Base-by-base conservation (phyloP, 1,284 basidiomycete genomes). In the Chondrostereum purpureum region DNA sequence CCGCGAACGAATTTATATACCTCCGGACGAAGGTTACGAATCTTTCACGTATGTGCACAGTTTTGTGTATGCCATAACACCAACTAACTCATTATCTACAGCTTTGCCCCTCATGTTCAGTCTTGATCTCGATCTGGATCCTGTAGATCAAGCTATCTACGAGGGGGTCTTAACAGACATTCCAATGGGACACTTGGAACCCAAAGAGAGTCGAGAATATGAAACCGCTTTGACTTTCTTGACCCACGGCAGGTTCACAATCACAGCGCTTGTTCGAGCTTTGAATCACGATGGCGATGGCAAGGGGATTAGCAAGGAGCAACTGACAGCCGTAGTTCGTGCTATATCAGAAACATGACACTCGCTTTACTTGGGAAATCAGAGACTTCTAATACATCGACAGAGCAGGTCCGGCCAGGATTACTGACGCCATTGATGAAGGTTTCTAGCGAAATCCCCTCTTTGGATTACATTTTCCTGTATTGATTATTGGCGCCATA, bases 171-270 rank as follows among this genome's bases (percentile, higher is more conserved):
- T 78, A 12, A 66, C 68, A 3, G 73, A 80, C 33, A 68, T 87
- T 24, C 69, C 81, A 2, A 54, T 89, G 1, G 78, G 86, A 3
- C 67, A 69, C 17, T 55, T 87, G 24, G 66, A 70, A 24, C 62
- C 65, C 6, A 80, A 78, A 0, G 72, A 78, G 46, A 72, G 71
- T 10, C 66, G 65, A 27, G 68, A 72, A 24, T 58, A 81, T n/a
- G 71, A 77, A 36, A 68, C 80, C 0, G 73, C 80, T 2, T 55
- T 91, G 3, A 84, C 81, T 50, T 90, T 95, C 62, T 72, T 94
- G 16, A 75, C 88, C 5, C 68, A 70, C 39, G 92, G 92, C 3
- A 60, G 67, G 33, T 93, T 87, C 55, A 80, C 81, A 41, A 69
- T 94, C 44, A 66, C 69, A 13, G 83, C 78, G 2, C 72, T 78